Evolutionary conservation across 352 stramenopile species (phyloP).

Genomic region (Phytophthora rubi): DNA sequence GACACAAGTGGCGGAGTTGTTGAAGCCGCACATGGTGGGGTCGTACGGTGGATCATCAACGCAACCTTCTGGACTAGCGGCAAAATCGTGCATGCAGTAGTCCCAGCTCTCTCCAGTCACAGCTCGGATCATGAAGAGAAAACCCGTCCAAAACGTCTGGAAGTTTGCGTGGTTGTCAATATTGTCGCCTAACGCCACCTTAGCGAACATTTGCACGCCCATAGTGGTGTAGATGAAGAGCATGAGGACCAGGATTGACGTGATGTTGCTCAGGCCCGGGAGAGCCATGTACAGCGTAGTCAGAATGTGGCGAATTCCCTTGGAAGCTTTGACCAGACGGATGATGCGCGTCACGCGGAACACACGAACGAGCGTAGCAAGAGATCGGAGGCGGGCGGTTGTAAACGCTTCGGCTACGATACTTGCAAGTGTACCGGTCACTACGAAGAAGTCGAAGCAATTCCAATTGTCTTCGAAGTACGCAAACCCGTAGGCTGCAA

Average conservation of each 20-base stretch:
- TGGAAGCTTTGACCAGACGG: constrained; percentile 81
- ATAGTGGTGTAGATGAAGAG: constrained; percentile 94
- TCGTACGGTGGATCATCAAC: constrained; percentile 70
- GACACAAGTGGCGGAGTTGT: constrained; percentile 57
- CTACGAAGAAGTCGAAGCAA: constrained; percentile 87
- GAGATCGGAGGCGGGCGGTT: constrained; percentile 51
- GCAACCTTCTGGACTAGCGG: constrained; percentile 43
- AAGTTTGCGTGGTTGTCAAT: constrained; percentile 93
- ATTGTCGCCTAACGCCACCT: constrained; percentile 69
- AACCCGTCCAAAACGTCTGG: constrained; percentile 86
- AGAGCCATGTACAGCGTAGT: constrained; percentile 92
- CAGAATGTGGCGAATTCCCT: constrained; percentile 88
- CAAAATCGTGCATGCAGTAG: constrained; percentile 90
- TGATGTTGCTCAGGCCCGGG: constrained; percentile 90
- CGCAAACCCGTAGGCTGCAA: constrained; percentile 66
- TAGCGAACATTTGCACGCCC: constrained; percentile 93
- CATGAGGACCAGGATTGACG: constrained; percentile 89
- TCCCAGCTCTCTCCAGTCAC: constrained; percentile 94
- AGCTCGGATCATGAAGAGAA: constrained; percentile 91
- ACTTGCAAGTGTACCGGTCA: constrained; percentile 61
- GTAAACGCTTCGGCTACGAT: constrained; percentile 60
- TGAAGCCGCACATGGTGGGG: constrained; percentile 73
- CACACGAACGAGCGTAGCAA: constrained; percentile 89
- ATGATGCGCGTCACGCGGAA: constrained; percentile 91
- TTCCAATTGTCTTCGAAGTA: constrained; percentile 92